Evolutionary conservation across 306 rosid genomes (phyloP).

Genomic region (Alnus rubra): DNA sequence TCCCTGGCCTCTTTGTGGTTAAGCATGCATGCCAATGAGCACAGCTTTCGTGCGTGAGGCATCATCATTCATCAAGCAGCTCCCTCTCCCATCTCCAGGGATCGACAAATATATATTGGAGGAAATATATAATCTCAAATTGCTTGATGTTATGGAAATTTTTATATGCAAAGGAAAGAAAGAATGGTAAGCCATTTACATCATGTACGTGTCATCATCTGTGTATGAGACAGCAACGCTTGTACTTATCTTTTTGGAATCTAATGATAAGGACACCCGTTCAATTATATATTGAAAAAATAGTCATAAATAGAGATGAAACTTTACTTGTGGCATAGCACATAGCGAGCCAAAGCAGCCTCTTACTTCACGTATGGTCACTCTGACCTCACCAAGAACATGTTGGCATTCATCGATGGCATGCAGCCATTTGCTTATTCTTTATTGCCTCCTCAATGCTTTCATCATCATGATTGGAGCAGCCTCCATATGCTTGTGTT

Average conservation of each 20-base stretch:
- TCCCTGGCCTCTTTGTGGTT: not conserved
- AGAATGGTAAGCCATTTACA: constrained; percentile 23
- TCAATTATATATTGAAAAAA: not conserved
- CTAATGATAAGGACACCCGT: constrained; percentile 5
- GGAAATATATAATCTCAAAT: not conserved
- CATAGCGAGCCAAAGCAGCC: not conserved
- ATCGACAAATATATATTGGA: not conserved
- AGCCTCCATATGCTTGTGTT: not conserved
- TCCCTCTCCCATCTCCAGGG: not conserved
- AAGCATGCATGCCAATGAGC: not conserved
- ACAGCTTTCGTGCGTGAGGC: not conserved
- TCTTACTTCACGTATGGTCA: constrained; percentile 33
- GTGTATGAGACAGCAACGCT: not conserved
- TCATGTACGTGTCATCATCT: not conserved
- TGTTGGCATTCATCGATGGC: not conserved
- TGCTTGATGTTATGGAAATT: not conserved
- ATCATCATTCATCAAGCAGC: no score
- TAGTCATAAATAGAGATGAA: not conserved
- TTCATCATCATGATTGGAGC: not conserved
- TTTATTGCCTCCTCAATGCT: not conserved
- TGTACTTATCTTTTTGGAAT: not conserved
- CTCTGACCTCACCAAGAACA: constrained; percentile 25
- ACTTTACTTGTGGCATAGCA: not conserved
- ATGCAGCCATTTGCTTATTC: not conserved
- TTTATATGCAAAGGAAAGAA: not conserved